Conservation (phyloP, 257 asterid species). For the Striga asiatica region DNA sequence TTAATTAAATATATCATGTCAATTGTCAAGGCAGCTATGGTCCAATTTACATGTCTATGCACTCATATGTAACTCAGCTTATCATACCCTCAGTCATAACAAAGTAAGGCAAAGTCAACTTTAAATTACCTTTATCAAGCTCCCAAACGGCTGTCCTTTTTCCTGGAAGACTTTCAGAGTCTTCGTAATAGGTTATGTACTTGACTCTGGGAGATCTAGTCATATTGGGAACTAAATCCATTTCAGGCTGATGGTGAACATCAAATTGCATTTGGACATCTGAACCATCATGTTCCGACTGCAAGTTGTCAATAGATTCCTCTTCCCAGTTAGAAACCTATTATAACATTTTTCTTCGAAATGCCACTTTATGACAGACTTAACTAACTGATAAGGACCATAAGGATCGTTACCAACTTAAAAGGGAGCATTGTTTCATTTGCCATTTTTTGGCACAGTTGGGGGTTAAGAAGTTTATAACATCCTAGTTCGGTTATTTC, state of each 20-base stretch:
- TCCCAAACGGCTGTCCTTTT: constrained; percentile 98
- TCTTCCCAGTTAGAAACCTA: constrained; percentile 6
- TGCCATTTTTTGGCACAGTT: background rate
- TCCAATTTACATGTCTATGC: background rate
- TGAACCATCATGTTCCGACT: constrained; percentile 95
- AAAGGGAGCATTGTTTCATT: background rate
- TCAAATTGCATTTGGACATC: constrained; percentile 76
- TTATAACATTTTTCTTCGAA: background rate
- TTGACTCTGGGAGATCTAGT: constrained; percentile 73
- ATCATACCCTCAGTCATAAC: background rate
- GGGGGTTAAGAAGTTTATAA: constrained; percentile 6
- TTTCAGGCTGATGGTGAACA: constrained; percentile 67
- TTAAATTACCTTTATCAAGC: constrained; percentile 79
- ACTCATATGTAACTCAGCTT: background rate
- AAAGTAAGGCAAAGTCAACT: constrained; percentile 15
- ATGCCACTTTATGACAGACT: constrained; percentile 3
- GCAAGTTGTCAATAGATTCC: constrained; percentile 23
- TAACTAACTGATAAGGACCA: constrained; percentile 10
- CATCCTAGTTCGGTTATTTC: background rate
- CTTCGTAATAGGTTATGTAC: constrained; percentile 96
- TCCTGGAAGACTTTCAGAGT: constrained; percentile 89
- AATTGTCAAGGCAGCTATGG: background rate
- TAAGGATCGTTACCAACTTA: background rate
- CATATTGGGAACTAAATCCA: constrained; percentile 82
- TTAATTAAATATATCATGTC: background rate